Conservation (phyloP, 352 stramenopile genomes). For the Globisporangium radiosum region DNA sequence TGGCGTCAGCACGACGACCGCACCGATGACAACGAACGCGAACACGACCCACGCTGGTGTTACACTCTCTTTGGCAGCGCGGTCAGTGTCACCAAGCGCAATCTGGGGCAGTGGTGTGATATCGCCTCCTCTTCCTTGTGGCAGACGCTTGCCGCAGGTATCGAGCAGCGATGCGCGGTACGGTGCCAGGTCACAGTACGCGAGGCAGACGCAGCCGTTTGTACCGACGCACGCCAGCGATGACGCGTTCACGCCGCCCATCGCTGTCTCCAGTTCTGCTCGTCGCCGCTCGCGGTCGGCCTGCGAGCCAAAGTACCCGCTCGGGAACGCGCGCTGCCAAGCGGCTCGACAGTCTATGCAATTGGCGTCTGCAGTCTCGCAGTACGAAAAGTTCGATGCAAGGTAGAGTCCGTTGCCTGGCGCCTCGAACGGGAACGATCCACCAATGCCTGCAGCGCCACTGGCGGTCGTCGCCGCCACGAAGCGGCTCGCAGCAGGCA, state of each 20-base stretch:
- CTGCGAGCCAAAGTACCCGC: slow-evolving; percentile 3
- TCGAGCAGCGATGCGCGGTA: slow-evolving; percentile 6
- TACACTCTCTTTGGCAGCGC: background rate
- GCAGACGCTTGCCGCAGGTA: background rate
- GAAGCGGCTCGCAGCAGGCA: slow-evolving; percentile 9
- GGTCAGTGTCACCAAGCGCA: background rate
- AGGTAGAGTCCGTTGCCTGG: slow-evolving; percentile 22
- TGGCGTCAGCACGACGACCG: background rate
- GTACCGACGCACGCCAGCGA: slow-evolving; percentile 21
- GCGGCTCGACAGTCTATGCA: background rate
- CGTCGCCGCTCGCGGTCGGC: background rate
- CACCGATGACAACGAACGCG: background rate
- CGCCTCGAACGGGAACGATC: slow-evolving; percentile 13
- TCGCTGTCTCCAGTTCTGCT: background rate
- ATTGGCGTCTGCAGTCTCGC: background rate
- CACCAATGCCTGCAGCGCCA: background rate
- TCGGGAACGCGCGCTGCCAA: background rate
- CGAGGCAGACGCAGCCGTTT: slow-evolving; percentile 36
- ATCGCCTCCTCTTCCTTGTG: too few species aligned
- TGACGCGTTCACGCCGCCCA: slow-evolving; percentile 1
- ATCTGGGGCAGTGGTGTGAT: too few species aligned
- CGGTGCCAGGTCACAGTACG: slow-evolving; percentile 20
- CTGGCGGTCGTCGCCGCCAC: background rate
- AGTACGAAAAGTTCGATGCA: slow-evolving; percentile 11
- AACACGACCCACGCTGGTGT: background rate